phyloP scores from a whole-genome alignment of 192 early-diverging fungal species.

The Bifiguratus adelaidae region DNA sequence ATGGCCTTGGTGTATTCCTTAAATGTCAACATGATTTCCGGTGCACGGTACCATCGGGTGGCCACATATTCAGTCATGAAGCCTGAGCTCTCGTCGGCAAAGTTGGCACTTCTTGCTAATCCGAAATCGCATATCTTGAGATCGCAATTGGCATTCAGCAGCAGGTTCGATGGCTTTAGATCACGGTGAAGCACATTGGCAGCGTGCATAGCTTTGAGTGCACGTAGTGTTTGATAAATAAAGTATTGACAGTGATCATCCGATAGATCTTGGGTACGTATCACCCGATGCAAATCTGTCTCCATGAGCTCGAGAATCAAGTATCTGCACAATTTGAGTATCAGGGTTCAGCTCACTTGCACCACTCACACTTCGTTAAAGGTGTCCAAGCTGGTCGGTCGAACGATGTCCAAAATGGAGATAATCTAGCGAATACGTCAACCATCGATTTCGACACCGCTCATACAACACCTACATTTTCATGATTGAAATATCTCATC shows the following conservation, averaged over 20 bases:
- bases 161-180: conserved; percentile 88
- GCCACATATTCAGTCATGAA: conserved; percentile 98
- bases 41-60: conserved; percentile 90
- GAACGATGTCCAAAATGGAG: conserved; percentile 84
- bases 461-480: conserved; percentile 43
- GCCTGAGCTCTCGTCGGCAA: conserved; percentile 67
- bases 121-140: conserved; percentile 96
- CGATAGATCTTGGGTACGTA: conserved; percentile 88
- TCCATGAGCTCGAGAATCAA: conserved; percentile 99
- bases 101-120: conserved; percentile 82
- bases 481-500: conserved; percentile 76
- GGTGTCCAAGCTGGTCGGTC: conserved; percentile 62
- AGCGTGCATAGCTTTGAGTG: conserved; percentile 97
- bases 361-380: conserved; percentile 86
- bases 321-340: conserved; percentile 34
- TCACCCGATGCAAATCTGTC: conserved; percentile 96
- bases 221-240: conserved; percentile 93
- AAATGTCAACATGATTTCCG: conserved; percentile 95
- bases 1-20: conserved; percentile 98
- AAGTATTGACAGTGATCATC: conserved; percentile 99
- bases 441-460: neutral
- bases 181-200: conserved; percentile 97
- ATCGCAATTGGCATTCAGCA: conserved; percentile 89
- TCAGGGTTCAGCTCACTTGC: neutral
- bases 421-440: conserved; percentile 57